Base-by-base conservation (phyloP, 2,329 filamentous ascomycete species). In the Nemania sp. region DNA sequence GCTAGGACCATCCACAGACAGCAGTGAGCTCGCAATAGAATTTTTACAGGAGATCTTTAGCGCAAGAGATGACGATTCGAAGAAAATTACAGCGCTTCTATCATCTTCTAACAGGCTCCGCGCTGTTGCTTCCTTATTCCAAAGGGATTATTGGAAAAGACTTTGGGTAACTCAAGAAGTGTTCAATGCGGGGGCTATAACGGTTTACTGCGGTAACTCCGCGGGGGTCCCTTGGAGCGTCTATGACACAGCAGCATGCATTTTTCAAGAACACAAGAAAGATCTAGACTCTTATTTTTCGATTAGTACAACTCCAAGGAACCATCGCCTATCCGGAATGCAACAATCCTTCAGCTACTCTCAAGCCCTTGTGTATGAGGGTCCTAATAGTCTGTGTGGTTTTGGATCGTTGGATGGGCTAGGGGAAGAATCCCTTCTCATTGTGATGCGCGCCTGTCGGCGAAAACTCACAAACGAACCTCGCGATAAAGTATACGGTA, bases 401-500 rank as follows among this genome's bases (percentile, higher is more conserved):
- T 32, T 70, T 5, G n/a, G 24, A 1, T 27, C 38, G 1, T 13
- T 47, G 35, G 7, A 58, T 13, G 43, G 43, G 22, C 32, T 32
- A 15, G 57, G 53, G 13, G n/a, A 49, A 13, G 49, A 43, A 22
- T 57, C 72, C 2, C 56, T 79, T 0, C 71, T 77, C n/a, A 64
- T 73, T 8, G 71, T 75, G 0, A 66, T 79, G 63, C 67, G 70
- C 5, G 52, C 45, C 13, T 77, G 73, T 56, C 67, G 78, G 32
- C 66, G 64, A 26, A 79, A 79, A 58, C 62, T 77, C 1, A 70
- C 67, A n/a, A 66, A 72, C 27, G 76, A 80, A 20, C 70, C 79
- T 5, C 73, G 72, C 20, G 80, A 81, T 57, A 81, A 79, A 62
- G 70, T 81, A 1, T 81, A 76, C 60, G 79, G 77, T 6, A 70